Evolutionary conservation across 2,329 filamentous ascomycete genomes (phyloP).

Genomic region (Tolypocladium endophyticum): DNA sequence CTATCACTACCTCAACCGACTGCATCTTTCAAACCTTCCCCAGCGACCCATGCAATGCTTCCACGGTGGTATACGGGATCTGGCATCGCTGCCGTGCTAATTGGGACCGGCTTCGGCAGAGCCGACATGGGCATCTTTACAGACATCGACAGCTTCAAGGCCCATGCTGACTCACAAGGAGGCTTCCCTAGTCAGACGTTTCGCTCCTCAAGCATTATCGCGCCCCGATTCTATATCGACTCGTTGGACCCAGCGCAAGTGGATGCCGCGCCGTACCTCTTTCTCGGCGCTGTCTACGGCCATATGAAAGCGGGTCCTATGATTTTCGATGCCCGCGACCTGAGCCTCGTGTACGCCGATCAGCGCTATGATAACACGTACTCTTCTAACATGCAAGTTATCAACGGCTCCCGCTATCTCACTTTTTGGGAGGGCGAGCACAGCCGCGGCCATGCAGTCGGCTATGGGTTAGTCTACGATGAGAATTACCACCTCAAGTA

Average conservation of each 20-base stretch:
- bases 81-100: neutral
- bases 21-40: neutral
- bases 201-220: constrained; percentile 18
- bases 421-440: neutral
- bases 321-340: constrained; percentile 22
- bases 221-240: constrained; percentile 23
- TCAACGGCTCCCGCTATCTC: neutral
- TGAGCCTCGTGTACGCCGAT: constrained; percentile 27
- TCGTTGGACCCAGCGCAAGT: constrained; percentile 13
- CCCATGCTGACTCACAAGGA: constrained; percentile 1
- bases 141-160: neutral
- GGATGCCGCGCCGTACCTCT: constrained; percentile 21
- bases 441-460: neutral
- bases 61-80: neutral
- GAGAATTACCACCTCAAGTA: neutral
- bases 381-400: constrained; percentile 15
- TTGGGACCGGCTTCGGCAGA: neutral
- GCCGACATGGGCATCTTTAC: neutral
- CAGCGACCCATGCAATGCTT: neutral
- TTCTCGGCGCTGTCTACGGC: constrained; percentile 16
- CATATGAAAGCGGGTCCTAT: constrained; percentile 19
- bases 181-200: constrained; percentile 22
- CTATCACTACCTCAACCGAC: neutral
- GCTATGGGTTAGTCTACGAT: neutral
- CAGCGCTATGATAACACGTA: constrained; percentile 17